Conservation (phyloP, 1,284 basidiomycete species). For the Waitea zeae region DNA sequence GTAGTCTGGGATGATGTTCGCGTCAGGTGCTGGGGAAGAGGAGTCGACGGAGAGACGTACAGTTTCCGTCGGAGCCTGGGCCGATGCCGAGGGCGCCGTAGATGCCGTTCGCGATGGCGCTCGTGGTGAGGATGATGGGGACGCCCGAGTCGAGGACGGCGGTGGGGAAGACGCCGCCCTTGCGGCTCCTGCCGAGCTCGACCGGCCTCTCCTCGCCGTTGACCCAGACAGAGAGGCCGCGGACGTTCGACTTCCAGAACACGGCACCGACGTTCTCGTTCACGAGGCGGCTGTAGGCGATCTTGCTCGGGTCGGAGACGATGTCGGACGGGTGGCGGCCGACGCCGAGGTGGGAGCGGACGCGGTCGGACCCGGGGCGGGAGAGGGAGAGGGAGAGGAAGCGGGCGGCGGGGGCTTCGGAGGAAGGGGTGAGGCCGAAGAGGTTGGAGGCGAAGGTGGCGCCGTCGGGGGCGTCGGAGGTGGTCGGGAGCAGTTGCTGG, state of each 20-base stretch:
- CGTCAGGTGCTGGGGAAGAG: slow-evolving; percentile 1
- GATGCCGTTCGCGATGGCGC: slow-evolving; percentile 49
- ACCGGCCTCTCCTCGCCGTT: slow-evolving; percentile 23
- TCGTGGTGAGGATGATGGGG: slow-evolving; percentile 42
- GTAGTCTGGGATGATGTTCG: slow-evolving; percentile 29
- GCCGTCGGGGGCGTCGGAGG: slow-evolving; percentile 34
- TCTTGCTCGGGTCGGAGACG: slow-evolving; percentile 29
- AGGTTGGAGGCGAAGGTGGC: slow-evolving; percentile 46
- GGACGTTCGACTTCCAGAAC: slow-evolving; percentile 57
- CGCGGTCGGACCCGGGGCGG: slow-evolving; percentile 37
- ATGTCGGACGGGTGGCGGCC: slow-evolving; percentile 33
- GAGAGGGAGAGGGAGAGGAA: slow-evolving; percentile 52
- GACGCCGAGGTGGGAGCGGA: slow-evolving; percentile 45
- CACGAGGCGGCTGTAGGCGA: slow-evolving; percentile 29
- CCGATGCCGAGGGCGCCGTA: slow-evolving; percentile 53
- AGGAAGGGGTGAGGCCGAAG: slow-evolving; percentile 37
- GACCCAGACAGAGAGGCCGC: slow-evolving; percentile 41
- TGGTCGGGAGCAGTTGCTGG: slow-evolving; percentile 23
- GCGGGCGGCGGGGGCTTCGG: slow-evolving; percentile 30
- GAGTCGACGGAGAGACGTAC: slow-evolving; percentile 24
- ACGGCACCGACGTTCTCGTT: slow-evolving; percentile 18
- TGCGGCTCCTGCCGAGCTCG: slow-evolving; percentile 16
- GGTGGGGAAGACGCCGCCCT: slow-evolving; percentile 23
- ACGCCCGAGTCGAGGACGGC: slow-evolving; percentile 57
- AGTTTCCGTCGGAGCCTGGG: slow-evolving; percentile 42